Conservation (phyloP, 2,329 filamentous ascomycete genomes). For the Aureobasidium sp. region DNA sequence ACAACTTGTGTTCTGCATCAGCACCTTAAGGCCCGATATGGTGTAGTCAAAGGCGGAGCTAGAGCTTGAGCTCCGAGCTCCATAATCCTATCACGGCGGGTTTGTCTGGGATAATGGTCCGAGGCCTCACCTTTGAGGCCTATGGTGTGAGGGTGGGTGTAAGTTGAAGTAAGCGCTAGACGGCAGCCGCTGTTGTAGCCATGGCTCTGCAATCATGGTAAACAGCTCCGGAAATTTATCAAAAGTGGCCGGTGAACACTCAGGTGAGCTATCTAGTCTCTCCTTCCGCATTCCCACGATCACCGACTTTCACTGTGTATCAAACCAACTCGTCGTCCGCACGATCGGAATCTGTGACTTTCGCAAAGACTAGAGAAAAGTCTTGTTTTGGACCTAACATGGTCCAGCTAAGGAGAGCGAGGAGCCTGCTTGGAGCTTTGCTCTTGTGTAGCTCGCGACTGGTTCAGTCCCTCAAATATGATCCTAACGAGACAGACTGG, state of each 20-base stretch:
- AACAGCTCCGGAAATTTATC: background rate
- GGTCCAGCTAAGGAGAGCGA: background rate
- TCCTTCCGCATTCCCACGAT: background rate
- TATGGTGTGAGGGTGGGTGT: background rate
- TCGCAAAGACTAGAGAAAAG: background rate
- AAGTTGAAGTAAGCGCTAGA: conserved; percentile 8
- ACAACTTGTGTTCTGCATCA: background rate
- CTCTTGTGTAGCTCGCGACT: background rate
- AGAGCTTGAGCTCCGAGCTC: background rate
- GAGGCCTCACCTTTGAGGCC: background rate
- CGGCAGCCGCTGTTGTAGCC: background rate
- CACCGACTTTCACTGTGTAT: background rate
- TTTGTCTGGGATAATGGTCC: conserved; percentile 5
- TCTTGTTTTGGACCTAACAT: background rate
- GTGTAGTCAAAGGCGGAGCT: background rate
- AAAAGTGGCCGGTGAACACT: background rate
- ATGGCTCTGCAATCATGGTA: background rate
- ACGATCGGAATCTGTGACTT: background rate
- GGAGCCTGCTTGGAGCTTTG: background rate
- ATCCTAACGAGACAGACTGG: conserved; percentile 45
- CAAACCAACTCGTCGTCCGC: background rate
- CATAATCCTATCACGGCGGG: background rate
- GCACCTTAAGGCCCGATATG: background rate
- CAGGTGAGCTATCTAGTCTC: background rate
- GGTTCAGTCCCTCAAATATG: conserved; percentile 32